Evolutionary conservation across 495 filamentous ascomycete species (phyloP), one percentile per base, ranked within the genome.

Genomic region (Hypoxylon crocopeplum): DNA sequence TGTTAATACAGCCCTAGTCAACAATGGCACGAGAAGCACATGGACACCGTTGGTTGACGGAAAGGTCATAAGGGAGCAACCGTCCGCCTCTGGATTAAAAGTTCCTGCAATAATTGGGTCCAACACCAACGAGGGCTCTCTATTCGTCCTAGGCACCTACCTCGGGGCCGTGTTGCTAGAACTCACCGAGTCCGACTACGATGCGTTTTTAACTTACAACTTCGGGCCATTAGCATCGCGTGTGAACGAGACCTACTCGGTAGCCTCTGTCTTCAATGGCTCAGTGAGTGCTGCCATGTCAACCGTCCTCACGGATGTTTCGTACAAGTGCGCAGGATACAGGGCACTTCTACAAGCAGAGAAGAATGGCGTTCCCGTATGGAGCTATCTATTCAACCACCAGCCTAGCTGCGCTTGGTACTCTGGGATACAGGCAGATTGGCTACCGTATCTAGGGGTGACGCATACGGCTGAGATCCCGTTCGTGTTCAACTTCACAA

Each of bases 401-500:
- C 63, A 60, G 20, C 62, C 66, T 6, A 73, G 68, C 29, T 78
- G 75, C 29, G 15, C 62, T 0, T 77, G 72, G 68, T 42, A 57
- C 16, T 7, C 16, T 12, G 20, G 25, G 1, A 53, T 73, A 16
- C 13, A 57, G n/a, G 24, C 46, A n/a, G 38, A 27, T 5, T 60
- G 25, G 7, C 34, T 70, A 13, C 42, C 46, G 3, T 16, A 57
- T 7, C 50, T 72, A 8, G 69, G 68, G 7, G 68, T 67, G 19
- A 64, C 70, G 16, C 75, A 78, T 48, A 72, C 70, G 17, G 68
- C 70, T 22, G 75, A 78, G 48, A 65, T 78, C 34, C 75, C 74
- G 12, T 75, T 69, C 51, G 71, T 78, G n/a, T 74, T 77, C 36
- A 74, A 73, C 22, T 71, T 74, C 38, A 57, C 70, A 20, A 37